Percentiles rank a stretch among this genome's conserved stretches.
These are phyloP conservation scores for Gonapodya sp. DNA, from an alignment of 192 early-diverging fungal genomes.

Conservation along the genomic window DNA sequence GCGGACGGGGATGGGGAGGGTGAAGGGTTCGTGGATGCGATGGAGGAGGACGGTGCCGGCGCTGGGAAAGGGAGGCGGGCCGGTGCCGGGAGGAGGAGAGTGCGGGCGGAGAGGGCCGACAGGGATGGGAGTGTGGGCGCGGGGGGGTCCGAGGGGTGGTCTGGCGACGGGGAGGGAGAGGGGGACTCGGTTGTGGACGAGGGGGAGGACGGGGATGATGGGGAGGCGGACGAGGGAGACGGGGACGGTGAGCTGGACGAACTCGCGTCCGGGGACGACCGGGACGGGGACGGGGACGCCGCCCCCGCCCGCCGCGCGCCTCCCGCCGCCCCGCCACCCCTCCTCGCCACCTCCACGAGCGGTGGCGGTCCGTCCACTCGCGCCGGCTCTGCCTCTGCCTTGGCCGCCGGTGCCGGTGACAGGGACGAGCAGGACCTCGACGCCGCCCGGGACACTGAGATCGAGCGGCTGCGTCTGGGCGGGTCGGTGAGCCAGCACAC, in stretches of 20 bases:
- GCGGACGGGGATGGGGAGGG: not conserved
- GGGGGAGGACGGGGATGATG: not conserved
- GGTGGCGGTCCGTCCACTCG: no score
- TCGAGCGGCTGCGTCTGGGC: conserved; percentile 7
- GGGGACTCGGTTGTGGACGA: not conserved
- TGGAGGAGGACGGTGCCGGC: not conserved
- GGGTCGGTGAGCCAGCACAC: conserved; percentile 1
- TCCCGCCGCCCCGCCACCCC: not conserved
- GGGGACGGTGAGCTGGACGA: not conserved
- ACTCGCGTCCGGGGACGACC: not conserved
- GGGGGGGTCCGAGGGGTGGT: not conserved
- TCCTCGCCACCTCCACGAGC: no score
- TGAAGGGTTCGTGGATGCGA: not conserved
- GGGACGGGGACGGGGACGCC: not conserved
- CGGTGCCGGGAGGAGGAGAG: not conserved
- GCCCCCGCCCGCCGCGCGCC: not conserved
- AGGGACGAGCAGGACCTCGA: not conserved
- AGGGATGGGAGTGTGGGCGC: no score
- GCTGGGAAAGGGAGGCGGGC: not conserved
- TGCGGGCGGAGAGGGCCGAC: not conserved
- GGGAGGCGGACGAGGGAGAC: not conserved
- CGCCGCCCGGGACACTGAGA: not conserved
- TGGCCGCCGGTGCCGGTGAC: not conserved
- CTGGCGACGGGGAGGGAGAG: not conserved
- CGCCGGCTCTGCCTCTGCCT: no score